These are phyloP conservation scores for Suillus spraguei DNA, from an alignment of 768 basidiomycete species.

Conservation along the genomic window DNA sequence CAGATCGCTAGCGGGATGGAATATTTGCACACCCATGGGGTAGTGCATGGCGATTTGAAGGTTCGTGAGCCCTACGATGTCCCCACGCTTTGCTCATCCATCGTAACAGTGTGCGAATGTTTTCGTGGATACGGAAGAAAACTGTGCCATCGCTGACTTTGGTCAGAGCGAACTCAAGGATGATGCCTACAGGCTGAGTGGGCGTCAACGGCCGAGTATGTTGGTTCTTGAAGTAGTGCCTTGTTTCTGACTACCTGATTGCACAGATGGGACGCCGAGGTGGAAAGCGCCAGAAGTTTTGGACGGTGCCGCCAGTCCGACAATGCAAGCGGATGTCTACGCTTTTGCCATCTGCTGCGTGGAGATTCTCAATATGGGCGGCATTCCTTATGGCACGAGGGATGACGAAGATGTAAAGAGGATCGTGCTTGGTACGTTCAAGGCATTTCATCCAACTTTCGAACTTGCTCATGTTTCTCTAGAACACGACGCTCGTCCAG, in stretches of 20 bases:
- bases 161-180: constrained; percentile 81
- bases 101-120: constrained; percentile 64
- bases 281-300: constrained; percentile 77
- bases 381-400: constrained; percentile 56
- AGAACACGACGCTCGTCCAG: constrained; percentile 57
- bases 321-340: constrained; percentile 64
- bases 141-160: constrained; percentile 81
- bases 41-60: constrained; percentile 84
- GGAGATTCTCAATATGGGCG: constrained; percentile 64
- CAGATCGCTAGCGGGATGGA: constrained; percentile 83
- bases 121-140: constrained; percentile 65
- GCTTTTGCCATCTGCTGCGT: constrained; percentile 67
- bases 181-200: constrained; percentile 66
- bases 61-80: constrained; percentile 37
- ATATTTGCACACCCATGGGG: constrained; percentile 68
- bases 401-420: constrained; percentile 54
- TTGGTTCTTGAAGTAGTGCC: constrained; percentile 12
- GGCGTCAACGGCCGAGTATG: constrained; percentile 49
- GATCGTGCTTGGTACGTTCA: constrained; percentile 49
- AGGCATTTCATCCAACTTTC: constrained; percentile 18
- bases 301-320: constrained; percentile 48
- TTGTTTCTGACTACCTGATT: constrained; percentile 6
- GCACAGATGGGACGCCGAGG: constrained; percentile 60
- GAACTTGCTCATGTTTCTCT: constrained; percentile 20
- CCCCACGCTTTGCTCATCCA: neutral